Conservation (phyloP, 1,139 yeast genomes). For the Suhomyces anneliseae region DNA sequence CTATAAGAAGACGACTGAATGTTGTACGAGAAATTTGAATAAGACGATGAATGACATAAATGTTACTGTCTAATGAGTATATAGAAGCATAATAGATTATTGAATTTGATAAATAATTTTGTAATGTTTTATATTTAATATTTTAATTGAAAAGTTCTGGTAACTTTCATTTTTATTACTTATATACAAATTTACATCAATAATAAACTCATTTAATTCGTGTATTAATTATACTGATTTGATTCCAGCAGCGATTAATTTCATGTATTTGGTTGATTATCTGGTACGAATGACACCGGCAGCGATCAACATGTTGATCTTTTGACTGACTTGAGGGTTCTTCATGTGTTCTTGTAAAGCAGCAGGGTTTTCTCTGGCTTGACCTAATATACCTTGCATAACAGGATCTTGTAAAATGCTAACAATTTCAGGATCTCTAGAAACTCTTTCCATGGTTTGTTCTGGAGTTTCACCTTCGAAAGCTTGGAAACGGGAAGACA, state of each 20-base stretch:
- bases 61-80: too few species aligned
- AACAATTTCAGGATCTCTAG: conserved; percentile 92
- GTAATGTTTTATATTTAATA: too few species aligned
- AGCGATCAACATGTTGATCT: conserved; percentile 87
- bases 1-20: too few species aligned
- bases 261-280: conserved; percentile 28
- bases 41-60: too few species aligned
- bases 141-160: too few species aligned
- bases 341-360: conserved; percentile 97
- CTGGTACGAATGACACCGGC: conserved; percentile 97
- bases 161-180: too few species aligned
- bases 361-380: conserved; percentile 94
- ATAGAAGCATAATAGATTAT: too few species aligned
- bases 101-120: too few species aligned
- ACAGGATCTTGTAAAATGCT: conserved; percentile 92
- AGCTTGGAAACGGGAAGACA: conserved; percentile 74
- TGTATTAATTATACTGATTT: too few species aligned
- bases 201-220: neutral
- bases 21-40: too few species aligned
- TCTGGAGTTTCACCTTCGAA: conserved; percentile 92
- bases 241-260: too few species aligned
- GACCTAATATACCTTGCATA: conserved; percentile 92
- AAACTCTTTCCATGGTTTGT: conserved; percentile 87
- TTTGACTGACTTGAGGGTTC: conserved; percentile 88
- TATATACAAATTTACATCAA: too few species aligned